These are phyloP conservation scores for Aspergillus mulundensis DNA, from an alignment of 495 filamentous ascomycete species.

Conservation along the genomic window DNA sequence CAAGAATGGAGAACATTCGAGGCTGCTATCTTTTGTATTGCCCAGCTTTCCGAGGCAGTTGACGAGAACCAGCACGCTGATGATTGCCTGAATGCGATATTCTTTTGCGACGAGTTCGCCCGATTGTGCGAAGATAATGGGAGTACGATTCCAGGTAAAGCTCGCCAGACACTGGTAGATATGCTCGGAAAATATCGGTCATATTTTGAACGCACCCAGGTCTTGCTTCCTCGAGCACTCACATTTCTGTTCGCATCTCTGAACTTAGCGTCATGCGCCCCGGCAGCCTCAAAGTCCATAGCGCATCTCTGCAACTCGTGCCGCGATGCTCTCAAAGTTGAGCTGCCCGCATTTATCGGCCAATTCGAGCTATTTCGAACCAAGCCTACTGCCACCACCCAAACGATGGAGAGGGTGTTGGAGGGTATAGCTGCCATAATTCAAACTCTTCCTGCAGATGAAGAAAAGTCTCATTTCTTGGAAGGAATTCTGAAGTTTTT, in stretches of 20 bases:
- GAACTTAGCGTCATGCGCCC: conserved; percentile 59
- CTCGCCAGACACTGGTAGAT: conserved; percentile 72
- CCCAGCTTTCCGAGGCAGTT: conserved; percentile 69
- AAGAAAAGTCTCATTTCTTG: conserved; percentile 57
- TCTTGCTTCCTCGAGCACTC: conserved; percentile 68
- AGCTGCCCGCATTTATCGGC: conserved; percentile 71
- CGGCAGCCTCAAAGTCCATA: conserved; percentile 76
- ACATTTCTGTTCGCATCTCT: conserved; percentile 79
- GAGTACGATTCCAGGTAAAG: conserved; percentile 56
- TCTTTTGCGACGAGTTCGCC: conserved; percentile 56
- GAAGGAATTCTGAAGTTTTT: conserved; percentile 63
- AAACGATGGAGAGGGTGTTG: conserved; percentile 75
- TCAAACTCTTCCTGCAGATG: conserved; percentile 66
- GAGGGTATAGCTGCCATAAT: conserved; percentile 82
- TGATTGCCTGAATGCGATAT: conserved; percentile 62
- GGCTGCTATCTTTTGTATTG: conserved; percentile 73
- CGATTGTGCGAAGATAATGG: conserved; percentile 50
- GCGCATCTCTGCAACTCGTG: conserved; percentile 76
- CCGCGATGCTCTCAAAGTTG: conserved; percentile 61
- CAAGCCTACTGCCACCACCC: conserved; percentile 57
- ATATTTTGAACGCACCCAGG: conserved; percentile 72
- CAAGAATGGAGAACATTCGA: conserved; percentile 75
- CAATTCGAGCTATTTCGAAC: conserved; percentile 66
- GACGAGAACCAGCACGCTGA: conserved; percentile 64
- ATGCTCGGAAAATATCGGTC: conserved; percentile 74